Evolutionary conservation across 2,329 filamentous ascomycete species (phyloP), one percentile per base, ranked within the genome.

Genomic region (Aspergillus sp.): DNA sequence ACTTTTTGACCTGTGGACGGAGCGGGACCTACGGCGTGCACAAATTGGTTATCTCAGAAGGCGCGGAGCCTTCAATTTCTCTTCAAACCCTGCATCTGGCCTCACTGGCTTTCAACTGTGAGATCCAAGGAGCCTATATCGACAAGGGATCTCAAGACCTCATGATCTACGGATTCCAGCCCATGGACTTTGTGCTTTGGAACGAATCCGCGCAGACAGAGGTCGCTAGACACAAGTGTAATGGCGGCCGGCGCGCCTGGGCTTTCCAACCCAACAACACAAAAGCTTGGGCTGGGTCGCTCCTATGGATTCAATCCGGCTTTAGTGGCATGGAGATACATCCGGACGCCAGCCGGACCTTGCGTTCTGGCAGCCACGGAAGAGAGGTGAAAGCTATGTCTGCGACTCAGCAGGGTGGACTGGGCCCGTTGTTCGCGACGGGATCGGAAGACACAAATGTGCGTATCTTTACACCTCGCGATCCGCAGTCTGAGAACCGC

Each of bases 161-260:
- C 1, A 79, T 92, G 28, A 79, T 96, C 12, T 91, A 89, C 72
- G 94, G 94, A 3, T 98, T 97, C 77, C 87, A 86, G 58, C 87
- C 90, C 71, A 91, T 87, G 63, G 81, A 87, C 50, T 96, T 98
- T 70, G 81, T 96, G 12, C 84, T 94, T 9, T 95, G 91, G 86
- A 91, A 97, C 72, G 87, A 91, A 71, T 87, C 86, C 0, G 80
- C 80, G 1, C 87, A 91, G 60, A 84, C 86, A 58, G 89, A 94
- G 68, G 75, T 94, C 15, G 85, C 89, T 57, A 83, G 81, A 0
- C 82, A 96, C 30, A 88, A 92, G 52, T 97, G 94, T 71, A 94
- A 93, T 58, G 94, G 94, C 36, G 88, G 88, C 0, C 92, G 97
- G 71, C 85, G 94, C 57, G 88, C 84, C 32, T 97, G 92, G 82